These are phyloP conservation scores for Alternaria arborescens DNA, from an alignment of 2,329 filamentous ascomycete species.

Conservation along the genomic window DNA sequence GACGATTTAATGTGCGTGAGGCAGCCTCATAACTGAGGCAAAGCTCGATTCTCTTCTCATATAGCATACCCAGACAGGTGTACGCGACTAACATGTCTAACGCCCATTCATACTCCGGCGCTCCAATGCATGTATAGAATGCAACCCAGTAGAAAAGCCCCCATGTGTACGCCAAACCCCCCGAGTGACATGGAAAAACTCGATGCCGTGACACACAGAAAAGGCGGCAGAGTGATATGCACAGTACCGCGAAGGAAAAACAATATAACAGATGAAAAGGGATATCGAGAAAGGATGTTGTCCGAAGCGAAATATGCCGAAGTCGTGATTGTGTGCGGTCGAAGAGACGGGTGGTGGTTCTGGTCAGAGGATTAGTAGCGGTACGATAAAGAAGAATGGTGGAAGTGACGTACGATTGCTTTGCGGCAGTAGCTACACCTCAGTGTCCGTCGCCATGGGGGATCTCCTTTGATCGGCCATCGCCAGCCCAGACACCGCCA, in stretches of 20 bases:
- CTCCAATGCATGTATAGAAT: constrained; percentile 19
- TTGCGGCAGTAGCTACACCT: not conserved
- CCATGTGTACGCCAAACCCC: constrained; percentile 9
- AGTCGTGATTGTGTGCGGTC: constrained; percentile 17
- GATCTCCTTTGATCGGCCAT: constrained; percentile 50
- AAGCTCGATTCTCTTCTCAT: constrained; percentile 11
- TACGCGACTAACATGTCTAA: constrained; percentile 12
- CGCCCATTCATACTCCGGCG: constrained; percentile 19
- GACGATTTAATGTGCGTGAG: not conserved
- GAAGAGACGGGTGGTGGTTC: constrained; percentile 6
- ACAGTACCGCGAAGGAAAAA: constrained; percentile 22
- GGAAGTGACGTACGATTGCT: not conserved
- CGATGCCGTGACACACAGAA: constrained; percentile 8
- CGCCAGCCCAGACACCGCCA: constrained; percentile 56
- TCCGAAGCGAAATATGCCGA: constrained; percentile 22
- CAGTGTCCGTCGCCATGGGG: constrained; percentile 29
- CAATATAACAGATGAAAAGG: constrained; percentile 26
- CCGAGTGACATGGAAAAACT: constrained; percentile 15
- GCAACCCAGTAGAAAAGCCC: constrained; percentile 8
- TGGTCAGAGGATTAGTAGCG: constrained; percentile 4
- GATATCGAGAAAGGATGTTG: constrained; percentile 31
- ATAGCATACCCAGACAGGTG: constrained; percentile 6
- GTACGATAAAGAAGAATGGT: not conserved
- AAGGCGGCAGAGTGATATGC: constrained; percentile 18
- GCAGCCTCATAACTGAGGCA: constrained; percentile 1